These are phyloP conservation scores for Triglochin maritima DNA, from an alignment of 106 monocot genomes.

Conservation along the genomic window DNA sequence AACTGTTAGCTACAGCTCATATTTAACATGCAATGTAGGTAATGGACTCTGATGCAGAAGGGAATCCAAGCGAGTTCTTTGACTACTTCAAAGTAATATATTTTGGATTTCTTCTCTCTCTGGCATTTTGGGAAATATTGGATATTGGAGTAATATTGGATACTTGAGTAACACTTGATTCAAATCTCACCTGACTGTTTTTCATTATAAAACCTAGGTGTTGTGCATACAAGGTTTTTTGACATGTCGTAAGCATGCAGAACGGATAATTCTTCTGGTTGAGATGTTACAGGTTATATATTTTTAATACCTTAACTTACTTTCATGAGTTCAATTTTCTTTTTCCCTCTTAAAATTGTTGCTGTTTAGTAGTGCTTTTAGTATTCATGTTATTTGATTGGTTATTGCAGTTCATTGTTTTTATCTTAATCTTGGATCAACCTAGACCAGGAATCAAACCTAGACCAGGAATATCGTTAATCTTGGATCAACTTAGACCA, in stretches of 20 bases:
- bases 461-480: no score
- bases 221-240: conserved; percentile 99
- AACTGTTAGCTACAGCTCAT: neutral
- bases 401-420: no score
- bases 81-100: conserved; percentile 88
- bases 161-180: neutral
- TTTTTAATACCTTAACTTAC: neutral
- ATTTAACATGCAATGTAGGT: conserved; percentile 34
- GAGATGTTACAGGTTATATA: conserved; percentile 90
- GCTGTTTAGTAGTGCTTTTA: neutral
- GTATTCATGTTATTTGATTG: neutral
- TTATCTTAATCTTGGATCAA: no score
- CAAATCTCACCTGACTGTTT: no score
- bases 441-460: no score
- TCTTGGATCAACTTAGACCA: no score
- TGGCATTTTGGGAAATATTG: neutral
- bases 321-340: neutral
- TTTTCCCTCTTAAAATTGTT: neutral
- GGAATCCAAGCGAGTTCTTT: conserved; percentile 98
- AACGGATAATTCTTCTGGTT: conserved; percentile 92
- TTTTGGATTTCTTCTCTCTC: neutral
- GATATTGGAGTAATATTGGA: neutral
- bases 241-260: conserved; percentile 98
- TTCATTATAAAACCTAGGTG: conserved; percentile 29
- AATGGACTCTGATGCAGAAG: conserved; percentile 99